These are phyloP conservation scores for Boletus patriciae DNA, from an alignment of 768 basidiomycete genomes.

Conservation along the genomic window DNA sequence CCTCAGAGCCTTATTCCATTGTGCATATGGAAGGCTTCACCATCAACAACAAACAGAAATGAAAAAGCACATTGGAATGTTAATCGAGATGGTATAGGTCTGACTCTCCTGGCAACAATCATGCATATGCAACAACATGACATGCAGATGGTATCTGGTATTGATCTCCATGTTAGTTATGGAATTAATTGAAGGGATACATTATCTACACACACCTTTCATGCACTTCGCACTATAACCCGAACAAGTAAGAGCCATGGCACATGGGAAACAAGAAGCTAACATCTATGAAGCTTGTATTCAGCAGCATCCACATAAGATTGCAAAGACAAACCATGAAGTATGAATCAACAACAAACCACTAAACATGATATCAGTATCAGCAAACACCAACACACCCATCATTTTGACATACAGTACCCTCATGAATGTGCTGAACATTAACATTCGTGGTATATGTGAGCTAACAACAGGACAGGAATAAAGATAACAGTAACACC, in stretches of 20 bases:
- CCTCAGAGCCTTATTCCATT: conserved; percentile 1
- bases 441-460: neutral
- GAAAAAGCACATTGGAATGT: conserved; percentile 1
- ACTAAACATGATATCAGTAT: neutral
- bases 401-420: neutral
- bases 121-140: conserved; percentile 3
- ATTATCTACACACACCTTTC: neutral
- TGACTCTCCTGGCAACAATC: conserved; percentile 1
- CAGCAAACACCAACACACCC: neutral
- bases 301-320: neutral
- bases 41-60: conserved; percentile 8
- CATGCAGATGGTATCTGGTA: neutral
- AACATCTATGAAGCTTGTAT: neutral
- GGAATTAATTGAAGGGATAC: neutral
- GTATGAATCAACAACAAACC: neutral
- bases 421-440: neutral
- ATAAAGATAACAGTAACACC: neutral
- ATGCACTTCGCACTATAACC: neutral
- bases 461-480: neutral
- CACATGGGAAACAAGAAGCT: neutral
- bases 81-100: neutral
- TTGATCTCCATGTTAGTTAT: neutral
- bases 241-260: neutral
- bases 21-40: neutral
- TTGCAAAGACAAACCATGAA: neutral